Evolutionary conservation across 495 filamentous ascomycete species (phyloP).

Genomic region (Cercophora sp.): DNA sequence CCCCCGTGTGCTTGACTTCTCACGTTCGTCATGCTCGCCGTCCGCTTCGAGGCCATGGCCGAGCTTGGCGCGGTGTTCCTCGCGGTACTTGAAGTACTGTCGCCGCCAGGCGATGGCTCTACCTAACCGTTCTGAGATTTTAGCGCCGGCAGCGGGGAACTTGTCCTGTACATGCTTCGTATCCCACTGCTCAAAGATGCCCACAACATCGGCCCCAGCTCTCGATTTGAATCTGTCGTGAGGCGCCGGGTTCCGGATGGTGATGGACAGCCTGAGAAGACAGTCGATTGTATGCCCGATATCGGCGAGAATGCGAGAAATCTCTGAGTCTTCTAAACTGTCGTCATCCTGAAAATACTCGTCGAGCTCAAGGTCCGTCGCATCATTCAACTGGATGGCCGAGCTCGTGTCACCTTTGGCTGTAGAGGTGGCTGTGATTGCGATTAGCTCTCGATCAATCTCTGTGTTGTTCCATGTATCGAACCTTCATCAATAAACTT

Average conservation of each 20-base stretch:
- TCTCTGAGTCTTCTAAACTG: slow-evolving; percentile 1
- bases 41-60: slow-evolving; percentile 17
- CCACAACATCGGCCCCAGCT: slow-evolving; percentile 20
- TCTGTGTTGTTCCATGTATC: not conserved
- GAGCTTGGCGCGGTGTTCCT: slow-evolving; percentile 34
- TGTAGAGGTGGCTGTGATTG: no score
- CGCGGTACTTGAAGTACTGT: slow-evolving; percentile 36
- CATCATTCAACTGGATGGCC: not conserved
- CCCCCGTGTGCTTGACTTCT: not conserved
- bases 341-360: slow-evolving; percentile 1
- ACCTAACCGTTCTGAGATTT: slow-evolving; percentile 32
- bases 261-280: slow-evolving; percentile 32
- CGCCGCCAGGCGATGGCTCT: slow-evolving; percentile 34
- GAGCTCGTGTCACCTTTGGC: not conserved
- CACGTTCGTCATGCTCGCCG: not conserved
- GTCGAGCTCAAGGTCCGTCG: not conserved
- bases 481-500: slow-evolving; percentile 9
- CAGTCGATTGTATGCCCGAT: slow-evolving; percentile 24
- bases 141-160: slow-evolving; percentile 25
- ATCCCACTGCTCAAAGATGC: slow-evolving; percentile 12
- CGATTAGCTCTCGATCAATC: no score
- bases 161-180: slow-evolving; percentile 4
- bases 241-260: slow-evolving; percentile 32
- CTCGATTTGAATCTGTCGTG: slow-evolving; percentile 30
- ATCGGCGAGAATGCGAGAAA: slow-evolving; percentile 1